phyloP scores from a whole-genome alignment of 345 rosid genomes.

The Camelina laxa region DNA sequence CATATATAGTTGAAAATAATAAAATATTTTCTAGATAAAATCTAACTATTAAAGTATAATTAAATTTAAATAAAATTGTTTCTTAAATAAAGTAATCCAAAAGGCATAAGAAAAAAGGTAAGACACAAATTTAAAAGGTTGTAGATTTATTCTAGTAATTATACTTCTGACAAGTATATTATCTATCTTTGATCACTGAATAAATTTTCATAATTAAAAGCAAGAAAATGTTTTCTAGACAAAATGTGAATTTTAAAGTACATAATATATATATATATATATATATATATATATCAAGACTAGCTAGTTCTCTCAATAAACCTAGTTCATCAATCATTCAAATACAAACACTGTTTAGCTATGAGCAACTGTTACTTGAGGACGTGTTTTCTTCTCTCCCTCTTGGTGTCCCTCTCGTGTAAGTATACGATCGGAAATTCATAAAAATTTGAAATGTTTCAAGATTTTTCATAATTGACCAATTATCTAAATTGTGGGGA shows the following conservation, averaged over 20 bases:
- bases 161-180: too few species aligned
- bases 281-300: too few species aligned
- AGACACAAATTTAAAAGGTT: too few species aligned
- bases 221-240: background rate
- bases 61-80: too few species aligned
- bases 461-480: background rate
- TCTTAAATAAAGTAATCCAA: too few species aligned
- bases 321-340: background rate
- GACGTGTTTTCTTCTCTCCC: background rate
- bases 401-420: constrained; percentile 2
- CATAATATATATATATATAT: too few species aligned
- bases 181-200: background rate
- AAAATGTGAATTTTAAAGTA: background rate
- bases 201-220: background rate
- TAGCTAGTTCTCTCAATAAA: background rate
- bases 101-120: too few species aligned
- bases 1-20: too few species aligned
- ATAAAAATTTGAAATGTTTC: background rate
- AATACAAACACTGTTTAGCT: background rate
- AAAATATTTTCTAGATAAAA: too few species aligned
- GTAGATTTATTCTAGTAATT: too few species aligned
- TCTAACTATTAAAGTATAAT: too few species aligned
- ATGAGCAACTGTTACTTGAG: background rate
- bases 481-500: background rate
- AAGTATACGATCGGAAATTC: background rate